These are phyloP conservation scores for Rhynchospora tenuis DNA, from an alignment of 176 grass and related monocot species.

Conservation along the genomic window DNA sequence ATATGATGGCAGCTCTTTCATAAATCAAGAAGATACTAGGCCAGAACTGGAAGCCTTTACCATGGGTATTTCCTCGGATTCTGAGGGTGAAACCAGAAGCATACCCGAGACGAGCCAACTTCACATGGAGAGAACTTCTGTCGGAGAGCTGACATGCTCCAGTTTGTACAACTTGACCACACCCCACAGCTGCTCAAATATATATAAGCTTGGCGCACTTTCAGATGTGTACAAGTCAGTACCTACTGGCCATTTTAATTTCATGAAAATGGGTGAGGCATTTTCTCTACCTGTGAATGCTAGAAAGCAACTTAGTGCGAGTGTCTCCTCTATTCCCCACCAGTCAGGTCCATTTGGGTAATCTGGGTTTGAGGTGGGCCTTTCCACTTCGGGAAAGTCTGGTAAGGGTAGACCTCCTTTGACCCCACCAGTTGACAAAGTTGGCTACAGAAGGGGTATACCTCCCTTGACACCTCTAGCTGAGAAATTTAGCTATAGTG, in stretches of 20 bases:
- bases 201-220: slow-evolving; percentile 34
- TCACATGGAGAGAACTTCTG: slow-evolving; percentile 14
- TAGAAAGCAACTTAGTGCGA: slow-evolving; percentile 25
- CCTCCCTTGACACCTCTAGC: slow-evolving; percentile 68
- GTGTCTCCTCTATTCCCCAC: slow-evolving; percentile 22
- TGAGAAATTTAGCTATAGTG: slow-evolving; percentile 42
- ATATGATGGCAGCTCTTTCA: slow-evolving; percentile 2
- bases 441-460: slow-evolving; percentile 24
- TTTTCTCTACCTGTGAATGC: slow-evolving; percentile 34
- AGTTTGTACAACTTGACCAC: slow-evolving; percentile 28
- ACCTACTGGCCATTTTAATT: slow-evolving; percentile 27
- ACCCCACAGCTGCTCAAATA: slow-evolving; percentile 14
- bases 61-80: slow-evolving; percentile 22
- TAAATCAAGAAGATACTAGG: slow-evolving; percentile 17
- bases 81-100: slow-evolving; percentile 7
- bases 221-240: slow-evolving; percentile 35
- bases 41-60: slow-evolving; percentile 46
- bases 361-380: slow-evolving; percentile 38
- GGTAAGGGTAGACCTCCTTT: slow-evolving; percentile 41
- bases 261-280: slow-evolving; percentile 37
- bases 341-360: slow-evolving; percentile 24
- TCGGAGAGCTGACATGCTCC: background rate
- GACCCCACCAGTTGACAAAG: slow-evolving; percentile 33
- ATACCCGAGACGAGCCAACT: slow-evolving; percentile 2
- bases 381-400: slow-evolving; percentile 33